These are phyloP conservation scores for Pyrenochaeta sp. DNA, from an alignment of 2,329 filamentous ascomycete genomes.

Conservation along the genomic window DNA sequence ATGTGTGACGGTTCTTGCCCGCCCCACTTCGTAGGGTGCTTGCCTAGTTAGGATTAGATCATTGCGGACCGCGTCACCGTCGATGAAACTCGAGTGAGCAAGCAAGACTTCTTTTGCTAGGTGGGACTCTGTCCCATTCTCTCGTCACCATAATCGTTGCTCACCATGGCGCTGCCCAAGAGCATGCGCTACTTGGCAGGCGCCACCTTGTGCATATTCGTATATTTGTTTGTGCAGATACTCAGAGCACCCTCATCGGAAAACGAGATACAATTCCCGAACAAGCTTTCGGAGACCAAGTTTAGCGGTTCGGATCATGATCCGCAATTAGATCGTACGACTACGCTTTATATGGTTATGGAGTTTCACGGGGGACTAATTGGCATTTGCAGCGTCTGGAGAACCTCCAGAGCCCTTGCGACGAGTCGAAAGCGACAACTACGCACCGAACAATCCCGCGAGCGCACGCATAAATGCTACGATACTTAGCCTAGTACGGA, in stretches of 20 bases:
- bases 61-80: constrained; percentile 16
- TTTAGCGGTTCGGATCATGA: constrained; percentile 74
- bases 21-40: constrained; percentile 18
- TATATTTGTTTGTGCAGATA: constrained; percentile 81
- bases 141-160: constrained; percentile 6
- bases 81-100: constrained; percentile 14
- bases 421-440: constrained; percentile 74
- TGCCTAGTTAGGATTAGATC: constrained; percentile 10
- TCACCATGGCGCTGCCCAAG: constrained; percentile 82
- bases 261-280: constrained; percentile 49
- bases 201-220: constrained; percentile 74
- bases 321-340: constrained; percentile 85
- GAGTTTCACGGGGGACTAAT: constrained; percentile 5
- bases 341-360: background rate
- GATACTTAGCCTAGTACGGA: constrained; percentile 88
- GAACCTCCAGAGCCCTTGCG: constrained; percentile 82
- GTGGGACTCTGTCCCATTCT: constrained; percentile 13
- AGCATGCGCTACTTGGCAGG: constrained; percentile 82
- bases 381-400: constrained; percentile 69
- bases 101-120: background rate
- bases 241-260: constrained; percentile 68
- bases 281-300: constrained; percentile 48
- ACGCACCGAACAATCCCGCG: constrained; percentile 76
- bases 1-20: constrained; percentile 7
- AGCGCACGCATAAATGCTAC: constrained; percentile 92